Evolutionary conservation across 2,329 filamentous ascomycete genomes (phyloP).

Genomic region (Teratosphaeria destructans): DNA sequence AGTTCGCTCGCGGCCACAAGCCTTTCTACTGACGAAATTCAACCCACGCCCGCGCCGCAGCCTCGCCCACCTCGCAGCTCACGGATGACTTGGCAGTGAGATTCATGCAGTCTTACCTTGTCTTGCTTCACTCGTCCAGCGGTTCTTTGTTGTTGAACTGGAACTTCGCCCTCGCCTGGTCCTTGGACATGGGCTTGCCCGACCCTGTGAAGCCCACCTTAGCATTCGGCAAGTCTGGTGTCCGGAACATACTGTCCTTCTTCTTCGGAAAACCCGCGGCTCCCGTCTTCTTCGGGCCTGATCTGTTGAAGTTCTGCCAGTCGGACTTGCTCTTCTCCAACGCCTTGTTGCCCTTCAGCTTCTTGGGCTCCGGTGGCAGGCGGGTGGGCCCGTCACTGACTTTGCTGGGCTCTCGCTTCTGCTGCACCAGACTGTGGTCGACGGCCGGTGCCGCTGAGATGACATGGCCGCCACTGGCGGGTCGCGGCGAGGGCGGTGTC

Average conservation of each 20-base stretch:
- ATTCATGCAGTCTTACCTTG: neutral
- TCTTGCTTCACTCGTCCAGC: neutral
- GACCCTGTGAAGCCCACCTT: conserved; percentile 95
- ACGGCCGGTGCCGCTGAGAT: conserved; percentile 59
- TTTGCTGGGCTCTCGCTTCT: conserved; percentile 51
- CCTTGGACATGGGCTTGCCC: conserved; percentile 91
- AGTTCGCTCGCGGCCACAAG: neutral
- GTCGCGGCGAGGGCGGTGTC: conserved; percentile 28
- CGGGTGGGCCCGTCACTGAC: conserved; percentile 44
- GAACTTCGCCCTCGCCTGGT: conserved; percentile 33
- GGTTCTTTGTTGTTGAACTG: conserved; percentile 10
- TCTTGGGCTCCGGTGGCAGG: conserved; percentile 49
- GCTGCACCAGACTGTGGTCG: conserved; percentile 56
- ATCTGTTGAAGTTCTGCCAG: conserved; percentile 86
- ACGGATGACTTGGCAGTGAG: neutral
- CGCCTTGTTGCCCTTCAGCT: conserved; percentile 82
- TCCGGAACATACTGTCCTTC: conserved; percentile 34
- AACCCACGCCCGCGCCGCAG: neutral
- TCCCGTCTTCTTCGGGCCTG: conserved; percentile 37
- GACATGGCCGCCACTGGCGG: conserved; percentile 39
- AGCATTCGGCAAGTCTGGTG: conserved; percentile 73
- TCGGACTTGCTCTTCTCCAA: conserved; percentile 84
- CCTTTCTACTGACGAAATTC: neutral
- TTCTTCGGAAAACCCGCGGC: conserved; percentile 10
- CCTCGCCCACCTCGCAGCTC: neutral